Percentiles rank a stretch among this genome's conserved stretches.
Conservation (phyloP, 805 yeast genomes). For the Priceomyces castillae region DNA sequence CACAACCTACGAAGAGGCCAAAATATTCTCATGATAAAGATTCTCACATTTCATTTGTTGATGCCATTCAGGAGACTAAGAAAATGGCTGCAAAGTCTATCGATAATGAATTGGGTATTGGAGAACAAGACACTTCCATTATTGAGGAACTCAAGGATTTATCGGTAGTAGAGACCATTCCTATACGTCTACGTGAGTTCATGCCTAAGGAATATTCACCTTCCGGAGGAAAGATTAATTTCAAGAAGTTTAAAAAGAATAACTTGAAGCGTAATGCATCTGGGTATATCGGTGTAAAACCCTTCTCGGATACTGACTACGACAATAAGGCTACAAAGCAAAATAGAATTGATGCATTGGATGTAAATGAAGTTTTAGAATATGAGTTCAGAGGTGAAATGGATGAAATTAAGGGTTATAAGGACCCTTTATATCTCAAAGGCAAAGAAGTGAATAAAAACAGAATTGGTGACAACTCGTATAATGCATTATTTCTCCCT, state of each 20-base stretch:
- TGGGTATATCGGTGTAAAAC: conserved; percentile 18
- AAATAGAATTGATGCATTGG: background rate
- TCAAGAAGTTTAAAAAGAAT: conserved; percentile 29
- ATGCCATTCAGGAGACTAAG: conserved; percentile 30
- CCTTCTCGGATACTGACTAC: conserved; percentile 4
- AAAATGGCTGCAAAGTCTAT: conserved; percentile 18
- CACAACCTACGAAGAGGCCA: background rate
- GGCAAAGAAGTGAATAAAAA: background rate
- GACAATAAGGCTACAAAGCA: background rate
- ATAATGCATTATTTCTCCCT: conserved; percentile 10
- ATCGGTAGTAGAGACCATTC: conserved; percentile 31
- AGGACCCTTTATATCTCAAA: conserved; percentile 1
- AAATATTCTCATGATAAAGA: background rate
- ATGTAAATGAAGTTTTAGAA: conserved; percentile 9
- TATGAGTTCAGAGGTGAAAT: conserved; percentile 17
- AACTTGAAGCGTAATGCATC: conserved; percentile 8
- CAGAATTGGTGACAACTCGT: background rate
- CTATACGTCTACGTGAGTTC: conserved; percentile 14
- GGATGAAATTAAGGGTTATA: conserved; percentile 13
- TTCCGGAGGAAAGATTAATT: conserved; percentile 22
- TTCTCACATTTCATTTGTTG: conserved; percentile 13
- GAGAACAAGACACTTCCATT: conserved; percentile 8
- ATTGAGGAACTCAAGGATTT: conserved; percentile 19
- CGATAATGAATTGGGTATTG: conserved; percentile 26
- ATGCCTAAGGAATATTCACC: conserved; percentile 5